Base-by-base conservation (phyloP, 2,329 filamentous ascomycete species). In the Huntiella decipiens region DNA sequence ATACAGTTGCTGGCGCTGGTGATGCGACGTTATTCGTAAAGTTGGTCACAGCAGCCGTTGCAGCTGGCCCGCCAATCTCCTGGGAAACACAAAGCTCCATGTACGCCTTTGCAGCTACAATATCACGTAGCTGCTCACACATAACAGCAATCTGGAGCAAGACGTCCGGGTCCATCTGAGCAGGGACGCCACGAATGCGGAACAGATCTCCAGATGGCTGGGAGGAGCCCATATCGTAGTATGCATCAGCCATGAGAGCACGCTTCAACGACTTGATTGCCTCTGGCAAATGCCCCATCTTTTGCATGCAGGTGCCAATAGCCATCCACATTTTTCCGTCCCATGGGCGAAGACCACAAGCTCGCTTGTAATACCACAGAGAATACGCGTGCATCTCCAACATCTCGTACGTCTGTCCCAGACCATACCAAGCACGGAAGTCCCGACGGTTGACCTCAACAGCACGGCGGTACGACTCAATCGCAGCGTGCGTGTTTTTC, bases 261-360 rank as follows among this genome's bases (percentile, higher is more conserved):
- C 91, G 80, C 59, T 98, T 98, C 54, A 94, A 76, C 0, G 91
- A 85, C 56, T 93, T 91, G 60, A 98, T 95, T 28, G 85, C 88
- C 54, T 95, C 87, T n/a, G 78, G 72, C 43, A 84, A 69, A 46
- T 87, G 77, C 44, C 79, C 80, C 71, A 95, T 92, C 58, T 87
- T 88, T 51, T 88, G 81, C 52, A 93, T 78, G 58, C 88, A 95
- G 32, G 82, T 82, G 7, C 84, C 91, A 4, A 98, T 86, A 0
- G 91, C 91, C 66, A 91, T 82, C 91, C 91, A 98, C 83, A 98
- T 93, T 61, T 96, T 96, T 0, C 87, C 84, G 54, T 98, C 91
- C 70, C 88, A 95, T 0, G 88, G 86, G n/a, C 87, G 77, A 1
- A 98, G 67, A 0, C 86, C 84, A 0, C 88, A 88, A 0, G 91